Conservation (phyloP, 2,329 filamentous ascomycete genomes). For the Ascochyta clinopodiicola region DNA sequence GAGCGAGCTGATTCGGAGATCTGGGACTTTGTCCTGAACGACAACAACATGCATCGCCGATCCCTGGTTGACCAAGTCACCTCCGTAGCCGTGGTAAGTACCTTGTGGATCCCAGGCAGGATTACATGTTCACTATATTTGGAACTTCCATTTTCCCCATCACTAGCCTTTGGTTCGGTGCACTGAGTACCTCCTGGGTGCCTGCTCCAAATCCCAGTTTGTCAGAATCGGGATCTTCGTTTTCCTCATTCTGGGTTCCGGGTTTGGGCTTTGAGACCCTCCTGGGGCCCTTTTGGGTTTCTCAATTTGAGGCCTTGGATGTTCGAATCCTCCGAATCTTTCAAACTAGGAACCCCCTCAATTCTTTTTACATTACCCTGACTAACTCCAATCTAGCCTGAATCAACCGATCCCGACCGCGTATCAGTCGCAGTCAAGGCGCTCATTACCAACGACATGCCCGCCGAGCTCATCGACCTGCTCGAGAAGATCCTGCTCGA, state of each 20-base stretch:
- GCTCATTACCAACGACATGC: constrained; percentile 89
- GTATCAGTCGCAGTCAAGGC: constrained; percentile 93
- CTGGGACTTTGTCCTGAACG: constrained; percentile 92
- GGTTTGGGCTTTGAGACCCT: neutral
- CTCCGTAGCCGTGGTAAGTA: constrained; percentile 75
- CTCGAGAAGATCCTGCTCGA: constrained; percentile 99
- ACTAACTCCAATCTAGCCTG: constrained; percentile 2
- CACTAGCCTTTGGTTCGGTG: too few species aligned
- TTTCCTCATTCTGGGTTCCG: neutral
- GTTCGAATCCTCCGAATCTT: neutral
- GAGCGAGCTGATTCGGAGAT: constrained; percentile 89
- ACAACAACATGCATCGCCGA: constrained; percentile 93
- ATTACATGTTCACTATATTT: neutral
- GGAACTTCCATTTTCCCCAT: too few species aligned
- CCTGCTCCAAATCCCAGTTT: neutral
- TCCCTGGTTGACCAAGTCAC: constrained; percentile 96
- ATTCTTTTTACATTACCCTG: neutral
- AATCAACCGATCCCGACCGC: constrained; percentile 86
- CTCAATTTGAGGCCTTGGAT: neutral
- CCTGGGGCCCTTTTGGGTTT: neutral
- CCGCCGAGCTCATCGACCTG: constrained; percentile 92
- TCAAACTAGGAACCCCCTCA: neutral
- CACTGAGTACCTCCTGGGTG: neutral
- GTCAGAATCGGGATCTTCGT: neutral
- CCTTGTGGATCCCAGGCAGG: too few species aligned